Percentiles rank a stretch among this genome's conserved stretches.
These are phyloP conservation scores for Penicillium roqueforti DNA, from an alignment of 495 filamentous ascomycete species.

Conservation along the genomic window DNA sequence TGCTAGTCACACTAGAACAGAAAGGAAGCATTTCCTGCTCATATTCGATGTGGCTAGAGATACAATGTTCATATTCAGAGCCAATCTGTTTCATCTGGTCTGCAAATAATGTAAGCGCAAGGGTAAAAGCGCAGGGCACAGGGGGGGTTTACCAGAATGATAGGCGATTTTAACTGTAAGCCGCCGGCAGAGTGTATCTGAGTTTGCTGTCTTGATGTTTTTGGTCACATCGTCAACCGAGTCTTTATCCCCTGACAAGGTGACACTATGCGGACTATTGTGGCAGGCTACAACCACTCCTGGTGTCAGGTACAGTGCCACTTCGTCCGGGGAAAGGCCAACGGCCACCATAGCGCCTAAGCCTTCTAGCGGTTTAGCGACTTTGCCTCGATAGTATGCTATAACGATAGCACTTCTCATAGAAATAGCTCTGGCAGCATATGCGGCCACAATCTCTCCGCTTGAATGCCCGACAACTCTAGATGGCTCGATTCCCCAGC, in stretches of 20 bases:
- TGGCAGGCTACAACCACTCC: conserved; percentile 40
- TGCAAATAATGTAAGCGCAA: conserved; percentile 8
- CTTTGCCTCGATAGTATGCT: conserved; percentile 37
- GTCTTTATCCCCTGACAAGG: conserved; percentile 37
- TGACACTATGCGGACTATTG: conserved; percentile 38
- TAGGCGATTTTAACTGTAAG: conserved; percentile 43
- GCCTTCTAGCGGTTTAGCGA: conserved; percentile 7
- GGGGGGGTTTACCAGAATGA: conserved; percentile 37
- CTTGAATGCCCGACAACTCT: conserved; percentile 58
- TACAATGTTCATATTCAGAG: background rate
- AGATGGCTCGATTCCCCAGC: conserved; percentile 42
- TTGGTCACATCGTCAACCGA: conserved; percentile 33
- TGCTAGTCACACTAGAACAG: conserved; percentile 27
- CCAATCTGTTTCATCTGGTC: conserved; percentile 12
- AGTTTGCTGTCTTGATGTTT: conserved; percentile 23
- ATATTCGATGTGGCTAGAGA: conserved; percentile 1
- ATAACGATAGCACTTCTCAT: conserved; percentile 30
- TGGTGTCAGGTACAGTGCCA: conserved; percentile 15
- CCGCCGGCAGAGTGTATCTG: conserved; percentile 19
- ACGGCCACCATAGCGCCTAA: conserved; percentile 45
- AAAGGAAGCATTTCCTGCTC: conserved; percentile 6
- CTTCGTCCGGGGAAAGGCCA: conserved; percentile 26
- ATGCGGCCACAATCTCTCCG: conserved; percentile 62
- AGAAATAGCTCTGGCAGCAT: conserved; percentile 47
- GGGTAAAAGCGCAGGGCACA: background rate